Conservation (phyloP, 1,284 basidiomycete species). For the Moniliella sp. region DNA sequence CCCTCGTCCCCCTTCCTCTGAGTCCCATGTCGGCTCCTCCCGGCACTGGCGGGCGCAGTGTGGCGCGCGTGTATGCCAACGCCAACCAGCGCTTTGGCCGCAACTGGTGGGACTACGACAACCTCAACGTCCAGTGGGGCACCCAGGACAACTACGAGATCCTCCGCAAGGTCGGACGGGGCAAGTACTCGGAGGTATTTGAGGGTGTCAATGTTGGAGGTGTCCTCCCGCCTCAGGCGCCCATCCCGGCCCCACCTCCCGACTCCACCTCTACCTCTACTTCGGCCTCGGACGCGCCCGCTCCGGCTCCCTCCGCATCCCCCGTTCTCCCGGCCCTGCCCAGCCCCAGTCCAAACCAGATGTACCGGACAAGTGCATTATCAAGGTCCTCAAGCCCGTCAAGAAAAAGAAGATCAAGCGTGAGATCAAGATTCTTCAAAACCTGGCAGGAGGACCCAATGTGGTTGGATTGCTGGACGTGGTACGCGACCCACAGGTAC, state of each 20-base stretch:
- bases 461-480: conserved; percentile 69
- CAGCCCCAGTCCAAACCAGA: too few relatives aligned
- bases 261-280: too few relatives aligned
- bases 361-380: too few relatives aligned
- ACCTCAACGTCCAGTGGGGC: conserved; percentile 33
- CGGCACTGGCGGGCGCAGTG: too few relatives aligned
- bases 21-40: too few relatives aligned
- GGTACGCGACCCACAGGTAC: conserved; percentile 54
- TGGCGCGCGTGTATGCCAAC: conserved; percentile 41
- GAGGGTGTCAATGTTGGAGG: conserved; percentile 83
- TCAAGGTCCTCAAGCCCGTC: conserved; percentile 96
- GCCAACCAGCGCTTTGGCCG: conserved; percentile 43
- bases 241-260: too few relatives aligned
- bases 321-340: too few relatives aligned
- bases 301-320: too few relatives aligned
- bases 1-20: too few relatives aligned
- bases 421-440: conserved; percentile 95
- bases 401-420: conserved; percentile 99
- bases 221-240: too few relatives aligned
- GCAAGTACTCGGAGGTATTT: conserved; percentile 59
- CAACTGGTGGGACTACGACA: conserved; percentile 45
- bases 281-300: too few relatives aligned
- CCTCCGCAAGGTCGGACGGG: conserved; percentile 80
- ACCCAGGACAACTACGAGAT: conserved; percentile 92
- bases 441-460: conserved; percentile 82